These are phyloP conservation scores for Bipolaris oryzae DNA, from an alignment of 2,329 filamentous ascomycete genomes.

Conservation along the genomic window DNA sequence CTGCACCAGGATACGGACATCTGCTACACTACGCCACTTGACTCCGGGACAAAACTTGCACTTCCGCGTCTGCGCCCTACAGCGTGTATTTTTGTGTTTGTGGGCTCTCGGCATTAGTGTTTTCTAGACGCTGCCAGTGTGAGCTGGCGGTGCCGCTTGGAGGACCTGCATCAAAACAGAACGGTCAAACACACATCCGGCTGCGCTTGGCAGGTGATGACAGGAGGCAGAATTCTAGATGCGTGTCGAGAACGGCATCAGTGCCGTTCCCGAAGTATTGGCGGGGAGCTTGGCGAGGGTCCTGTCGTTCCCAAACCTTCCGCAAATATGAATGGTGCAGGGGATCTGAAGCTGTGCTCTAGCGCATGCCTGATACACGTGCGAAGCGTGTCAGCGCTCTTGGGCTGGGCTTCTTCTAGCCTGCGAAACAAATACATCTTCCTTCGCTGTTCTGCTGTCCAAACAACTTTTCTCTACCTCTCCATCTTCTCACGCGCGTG, in stretches of 20 bases:
- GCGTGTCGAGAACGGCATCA: constrained; percentile 10
- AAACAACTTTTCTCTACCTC: constrained; percentile 23
- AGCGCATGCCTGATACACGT: constrained; percentile 27
- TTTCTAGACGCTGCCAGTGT: constrained; percentile 24
- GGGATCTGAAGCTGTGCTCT: constrained; percentile 22
- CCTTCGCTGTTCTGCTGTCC: constrained; percentile 23
- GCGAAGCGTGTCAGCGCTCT: constrained; percentile 20
- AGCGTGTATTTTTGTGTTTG: constrained; percentile 13
- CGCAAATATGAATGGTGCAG: constrained; percentile 23
- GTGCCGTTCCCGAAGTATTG: constrained; percentile 20
- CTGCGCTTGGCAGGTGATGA: constrained; percentile 1
- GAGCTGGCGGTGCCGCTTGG: constrained; percentile 14
- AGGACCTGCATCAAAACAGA: constrained; percentile 15
- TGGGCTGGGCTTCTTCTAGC: constrained; percentile 18
- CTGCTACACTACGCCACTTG: constrained; percentile 29
- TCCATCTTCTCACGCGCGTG: constrained; percentile 14
- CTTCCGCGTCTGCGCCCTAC: constrained; percentile 12
- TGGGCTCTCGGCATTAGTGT: constrained; percentile 12
- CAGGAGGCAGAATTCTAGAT: constrained; percentile 3
- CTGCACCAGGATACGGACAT: constrained; percentile 22
- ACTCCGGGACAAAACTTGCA: constrained; percentile 7
- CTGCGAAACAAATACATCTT: constrained; percentile 38
- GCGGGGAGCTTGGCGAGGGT: constrained; percentile 29
- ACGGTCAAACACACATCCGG: constrained; percentile 18
- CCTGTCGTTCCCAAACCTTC: constrained; percentile 25